These are phyloP conservation scores for Volvariella volvacea DNA, from an alignment of 1,284 basidiomycete species.

Conservation along the genomic window DNA sequence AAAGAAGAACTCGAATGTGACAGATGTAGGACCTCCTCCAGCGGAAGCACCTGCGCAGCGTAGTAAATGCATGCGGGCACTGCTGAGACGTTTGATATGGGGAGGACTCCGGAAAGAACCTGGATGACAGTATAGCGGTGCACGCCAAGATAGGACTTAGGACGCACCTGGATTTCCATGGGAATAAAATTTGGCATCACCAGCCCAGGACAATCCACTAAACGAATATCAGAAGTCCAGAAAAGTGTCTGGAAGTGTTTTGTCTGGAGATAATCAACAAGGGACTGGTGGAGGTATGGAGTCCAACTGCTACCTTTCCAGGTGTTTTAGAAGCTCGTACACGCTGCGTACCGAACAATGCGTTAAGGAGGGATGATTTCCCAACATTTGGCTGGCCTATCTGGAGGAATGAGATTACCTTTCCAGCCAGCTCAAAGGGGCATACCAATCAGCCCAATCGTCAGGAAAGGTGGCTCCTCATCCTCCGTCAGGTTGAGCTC, in stretches of 20 bases:
- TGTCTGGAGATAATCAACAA: conserved; percentile 42
- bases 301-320: conserved; percentile 58
- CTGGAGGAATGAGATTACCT: not conserved
- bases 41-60: conserved; percentile 63
- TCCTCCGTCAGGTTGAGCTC: too few relatives aligned
- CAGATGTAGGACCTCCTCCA: conserved; percentile 69
- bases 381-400: conserved; percentile 88
- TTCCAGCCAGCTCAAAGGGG: conserved; percentile 2
- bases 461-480: conserved; percentile 34
- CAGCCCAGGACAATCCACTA: conserved; percentile 83
- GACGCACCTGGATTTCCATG: conserved; percentile 70
- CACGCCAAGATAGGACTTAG: not conserved
- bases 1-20: conserved; percentile 37
- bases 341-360: conserved; percentile 75
- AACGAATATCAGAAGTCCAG: conserved; percentile 75
- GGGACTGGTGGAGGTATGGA: conserved; percentile 1
- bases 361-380: conserved; percentile 88
- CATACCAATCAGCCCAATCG: conserved; percentile 77
- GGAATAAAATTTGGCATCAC: conserved; percentile 76
- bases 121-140: conserved; percentile 19
- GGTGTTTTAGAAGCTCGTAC: conserved; percentile 87
- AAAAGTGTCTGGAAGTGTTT: conserved; percentile 93
- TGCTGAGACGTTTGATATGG: conserved; percentile 83
- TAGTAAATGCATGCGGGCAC: conserved; percentile 71
- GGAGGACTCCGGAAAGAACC: conserved; percentile 77